phyloP scores from a whole-genome alignment of 2,329 filamentous ascomycete genomes.

The Periconia sp. region DNA sequence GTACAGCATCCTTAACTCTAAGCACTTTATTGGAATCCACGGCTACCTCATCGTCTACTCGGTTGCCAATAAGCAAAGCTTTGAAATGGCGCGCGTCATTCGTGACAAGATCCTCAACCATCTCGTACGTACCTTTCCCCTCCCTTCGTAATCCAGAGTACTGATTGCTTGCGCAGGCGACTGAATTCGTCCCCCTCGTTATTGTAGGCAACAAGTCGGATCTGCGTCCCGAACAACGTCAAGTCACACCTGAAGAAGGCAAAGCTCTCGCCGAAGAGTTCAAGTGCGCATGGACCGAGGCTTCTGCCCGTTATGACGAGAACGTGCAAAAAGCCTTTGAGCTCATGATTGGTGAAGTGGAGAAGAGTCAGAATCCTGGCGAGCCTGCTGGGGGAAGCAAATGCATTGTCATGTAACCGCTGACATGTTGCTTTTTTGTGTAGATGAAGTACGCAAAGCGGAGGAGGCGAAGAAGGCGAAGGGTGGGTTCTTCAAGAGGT shows the following conservation, averaged over 20 bases:
- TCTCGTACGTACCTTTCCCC: constrained; percentile 62
- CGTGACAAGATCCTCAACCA: constrained; percentile 97
- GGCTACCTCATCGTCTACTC: constrained; percentile 99
- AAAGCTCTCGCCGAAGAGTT: constrained; percentile 83
- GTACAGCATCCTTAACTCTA: constrained; percentile 97
- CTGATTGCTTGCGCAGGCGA: constrained; percentile 61
- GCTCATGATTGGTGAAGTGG: constrained; percentile 89
- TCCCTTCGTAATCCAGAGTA: neutral
- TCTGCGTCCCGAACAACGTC: constrained; percentile 86
- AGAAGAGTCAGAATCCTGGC: constrained; percentile 88
- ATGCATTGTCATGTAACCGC: constrained; percentile 77
- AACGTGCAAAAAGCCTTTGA: constrained; percentile 94
- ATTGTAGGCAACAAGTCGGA: constrained; percentile 98
- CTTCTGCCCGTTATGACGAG: constrained; percentile 89
- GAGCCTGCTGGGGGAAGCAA: constrained; percentile 80
- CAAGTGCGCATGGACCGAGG: constrained; percentile 92
- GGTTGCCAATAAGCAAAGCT: constrained; percentile 89
- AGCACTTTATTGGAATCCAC: constrained; percentile 98
- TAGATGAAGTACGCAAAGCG: constrained; percentile 4
- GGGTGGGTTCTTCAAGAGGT: neutral
- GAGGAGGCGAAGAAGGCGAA: neutral
- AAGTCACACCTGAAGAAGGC: constrained; percentile 84
- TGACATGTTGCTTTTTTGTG: constrained; percentile 15
- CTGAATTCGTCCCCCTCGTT: constrained; percentile 88
- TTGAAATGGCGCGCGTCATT: constrained; percentile 96